phyloP scores from a whole-genome alignment of 2,329 filamentous ascomycete species.

The Sarocladiaceae sp. region DNA sequence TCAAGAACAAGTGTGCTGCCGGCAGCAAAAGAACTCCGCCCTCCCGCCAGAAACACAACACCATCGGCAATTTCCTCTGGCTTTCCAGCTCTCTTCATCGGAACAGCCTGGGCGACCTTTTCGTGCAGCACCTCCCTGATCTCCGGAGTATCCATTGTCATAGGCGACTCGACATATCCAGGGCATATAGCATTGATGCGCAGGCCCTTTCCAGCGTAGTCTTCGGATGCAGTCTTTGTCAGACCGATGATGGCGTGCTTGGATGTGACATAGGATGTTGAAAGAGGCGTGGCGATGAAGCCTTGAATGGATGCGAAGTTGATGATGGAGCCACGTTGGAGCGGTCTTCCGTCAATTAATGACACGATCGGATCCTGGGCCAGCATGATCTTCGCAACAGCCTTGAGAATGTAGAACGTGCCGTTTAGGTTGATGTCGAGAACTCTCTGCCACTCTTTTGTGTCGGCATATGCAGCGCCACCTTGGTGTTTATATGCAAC shows the following conservation, averaged over 20 bases:
- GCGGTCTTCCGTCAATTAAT: background rate
- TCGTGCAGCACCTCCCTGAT: conserved; percentile 21
- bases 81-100: conserved; percentile 22
- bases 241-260: conserved; percentile 16
- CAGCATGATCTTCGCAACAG: conserved; percentile 37
- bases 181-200: conserved; percentile 32
- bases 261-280: conserved; percentile 11
- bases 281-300: background rate
- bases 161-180: conserved; percentile 25
- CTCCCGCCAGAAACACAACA: conserved; percentile 19
- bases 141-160: conserved; percentile 22
- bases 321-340: background rate
- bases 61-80: conserved; percentile 25
- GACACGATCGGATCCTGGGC: conserved; percentile 29
- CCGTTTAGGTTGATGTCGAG: conserved; percentile 39
- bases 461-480: conserved; percentile 29
- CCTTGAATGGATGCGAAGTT: background rate
- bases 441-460: conserved; percentile 33
- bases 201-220: conserved; percentile 35
- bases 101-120: conserved; percentile 14
- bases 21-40: background rate
- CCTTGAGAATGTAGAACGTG: conserved; percentile 35
- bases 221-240: conserved; percentile 31
- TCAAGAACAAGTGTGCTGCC: too few relatives aligned
- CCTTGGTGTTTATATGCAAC: conserved; percentile 32